Conservation (phyloP, 1,284 basidiomycete genomes). For the Exsudoporus floridanus region DNA sequence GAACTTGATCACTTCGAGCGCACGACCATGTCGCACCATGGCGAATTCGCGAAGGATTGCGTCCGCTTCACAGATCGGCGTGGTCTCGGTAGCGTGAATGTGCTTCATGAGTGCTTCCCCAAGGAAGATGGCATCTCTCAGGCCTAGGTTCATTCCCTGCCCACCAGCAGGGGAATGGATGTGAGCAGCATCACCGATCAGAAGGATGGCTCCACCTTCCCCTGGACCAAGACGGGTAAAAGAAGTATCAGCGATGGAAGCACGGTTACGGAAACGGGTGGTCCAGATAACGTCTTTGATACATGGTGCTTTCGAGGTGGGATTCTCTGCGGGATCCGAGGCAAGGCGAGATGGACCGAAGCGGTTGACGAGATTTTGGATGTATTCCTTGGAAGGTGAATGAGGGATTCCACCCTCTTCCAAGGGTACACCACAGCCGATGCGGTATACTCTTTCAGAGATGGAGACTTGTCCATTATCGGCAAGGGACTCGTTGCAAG, state of each 20-base stretch:
- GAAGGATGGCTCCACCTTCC: constrained; percentile 25
- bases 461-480: background rate
- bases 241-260: constrained; percentile 36
- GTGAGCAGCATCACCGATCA: constrained; percentile 47
- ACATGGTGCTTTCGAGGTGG: constrained; percentile 10
- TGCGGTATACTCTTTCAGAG: constrained; percentile 29
- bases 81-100: constrained; percentile 12
- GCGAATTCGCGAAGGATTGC: constrained; percentile 21
- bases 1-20: constrained; percentile 24
- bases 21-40: constrained; percentile 13
- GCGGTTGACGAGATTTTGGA: constrained; percentile 36
- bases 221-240: constrained; percentile 27
- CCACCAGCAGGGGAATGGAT: constrained; percentile 47
- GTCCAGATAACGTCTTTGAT: constrained; percentile 36
- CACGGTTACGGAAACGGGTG: constrained; percentile 39
- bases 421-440: constrained; percentile 35
- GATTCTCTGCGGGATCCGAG: constrained; percentile 23
- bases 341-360: constrained; percentile 29
- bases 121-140: constrained; percentile 42
- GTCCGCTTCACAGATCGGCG: constrained; percentile 10
- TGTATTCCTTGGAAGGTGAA: constrained; percentile 32
- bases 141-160: constrained; percentile 49
- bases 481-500: constrained; percentile 18
- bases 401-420: constrained; percentile 31
- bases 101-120: constrained; percentile 27